Evolutionary conservation across 352 stramenopile genomes (phyloP), one percentile per base, ranked within the genome.

Genomic region (Sclerospora graminicola): DNA sequence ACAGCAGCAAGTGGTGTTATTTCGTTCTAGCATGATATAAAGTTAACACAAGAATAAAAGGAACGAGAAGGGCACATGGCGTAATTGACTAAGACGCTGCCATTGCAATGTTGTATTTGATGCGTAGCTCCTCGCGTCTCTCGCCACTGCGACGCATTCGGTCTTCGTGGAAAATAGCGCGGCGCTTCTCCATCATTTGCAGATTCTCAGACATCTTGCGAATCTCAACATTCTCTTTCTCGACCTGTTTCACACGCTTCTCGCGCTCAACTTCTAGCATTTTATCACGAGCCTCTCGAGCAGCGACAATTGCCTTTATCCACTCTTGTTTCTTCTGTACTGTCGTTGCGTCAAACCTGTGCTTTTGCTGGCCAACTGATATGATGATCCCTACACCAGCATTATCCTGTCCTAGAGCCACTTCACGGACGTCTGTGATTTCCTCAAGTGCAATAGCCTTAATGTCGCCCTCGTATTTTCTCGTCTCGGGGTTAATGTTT

Each of bases 391-490:
- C 68, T 15, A 81, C 38, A 29, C 77, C 60, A 3, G 66, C 58
- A 30, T 74, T 76, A 49, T 84, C 69, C 20, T 71, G 63, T 31
- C 66, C 66, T 4, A 56, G 47, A 29, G 66, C 48, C 13, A 79
- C 64, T 11, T 66, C 60, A 19, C 68, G 59, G 9, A 87, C 69
- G 23, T 70, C 57, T 9, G 55, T 72, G 41, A 87, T 70, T 29
- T 50, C 65, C 43, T 87, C 75, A 11, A 87, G 51, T n/a, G 67
- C 29, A 50, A 87, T 79, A 30, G 71, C 72, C 45, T 87, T 82
- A 40, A 83, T 57, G 19, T 67, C 57, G 46, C 68, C 69, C 9
- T 73, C 59, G 16, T 48, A 72, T n/a, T 48, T 45, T 4, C 66
- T 58, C 15, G 60, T 70, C 29, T 81, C 60, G 3, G 54, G 41